Conservation (phyloP, 768 basidiomycete genomes). For the Cystobasidiopsis lactophilus region DNA sequence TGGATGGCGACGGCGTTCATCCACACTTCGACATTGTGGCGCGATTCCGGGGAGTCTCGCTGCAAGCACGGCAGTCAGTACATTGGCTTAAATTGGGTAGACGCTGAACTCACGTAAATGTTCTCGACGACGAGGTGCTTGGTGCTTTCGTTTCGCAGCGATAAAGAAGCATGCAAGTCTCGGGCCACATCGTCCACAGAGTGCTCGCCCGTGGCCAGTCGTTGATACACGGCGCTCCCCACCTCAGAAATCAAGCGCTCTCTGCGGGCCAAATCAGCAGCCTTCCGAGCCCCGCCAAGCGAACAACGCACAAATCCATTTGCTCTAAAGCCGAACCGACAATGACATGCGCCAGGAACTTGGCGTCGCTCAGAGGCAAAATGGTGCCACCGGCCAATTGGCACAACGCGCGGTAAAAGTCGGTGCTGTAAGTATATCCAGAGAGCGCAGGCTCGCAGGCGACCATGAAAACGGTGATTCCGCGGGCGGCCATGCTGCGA, state of each 20-base stretch:
- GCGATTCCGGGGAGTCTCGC: conserved; percentile 64
- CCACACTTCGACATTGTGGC: conserved; percentile 75
- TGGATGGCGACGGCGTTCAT: conserved; percentile 42
- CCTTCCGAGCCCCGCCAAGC: neutral
- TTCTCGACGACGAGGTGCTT: conserved; percentile 92
- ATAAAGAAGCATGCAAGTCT: conserved; percentile 72
- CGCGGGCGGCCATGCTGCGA: conserved; percentile 67
- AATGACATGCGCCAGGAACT: conserved; percentile 82
- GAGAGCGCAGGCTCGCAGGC: conserved; percentile 92
- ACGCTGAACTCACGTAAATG: conserved; percentile 37
- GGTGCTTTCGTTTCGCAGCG: conserved; percentile 83
- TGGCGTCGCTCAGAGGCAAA: conserved; percentile 86
- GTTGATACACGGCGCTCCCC: conserved; percentile 72
- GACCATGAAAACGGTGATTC: conserved; percentile 92
- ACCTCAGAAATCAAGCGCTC: conserved; percentile 87
- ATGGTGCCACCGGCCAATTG: conserved; percentile 76
- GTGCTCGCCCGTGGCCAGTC: conserved; percentile 78
- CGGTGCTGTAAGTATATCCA: conserved; percentile 71
- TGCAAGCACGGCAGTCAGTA: neutral
- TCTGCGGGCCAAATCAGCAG: neutral
- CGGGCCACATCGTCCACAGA: conserved; percentile 90
- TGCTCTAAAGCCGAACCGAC: conserved; percentile 93
- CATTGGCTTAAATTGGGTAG: too few species aligned
- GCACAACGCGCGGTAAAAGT: conserved; percentile 83
- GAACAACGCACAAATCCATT: conserved; percentile 48